Conservation (phyloP, 306 rosid species). For the Spatholobus suberectus region DNA sequence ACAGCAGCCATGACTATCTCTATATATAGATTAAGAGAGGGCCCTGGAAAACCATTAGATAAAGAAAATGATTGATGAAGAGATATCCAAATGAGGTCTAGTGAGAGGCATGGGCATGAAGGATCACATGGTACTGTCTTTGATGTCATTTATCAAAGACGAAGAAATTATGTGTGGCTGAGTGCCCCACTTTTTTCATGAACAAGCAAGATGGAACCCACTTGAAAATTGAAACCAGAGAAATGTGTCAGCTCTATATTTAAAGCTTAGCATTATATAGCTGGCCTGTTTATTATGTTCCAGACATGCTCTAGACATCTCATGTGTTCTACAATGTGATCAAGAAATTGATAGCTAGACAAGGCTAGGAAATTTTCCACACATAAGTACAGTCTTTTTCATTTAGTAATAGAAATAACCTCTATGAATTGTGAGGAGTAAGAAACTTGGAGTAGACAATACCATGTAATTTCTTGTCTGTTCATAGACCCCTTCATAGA, state of each 20-base stretch:
- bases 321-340: not conserved
- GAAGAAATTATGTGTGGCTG: not conserved
- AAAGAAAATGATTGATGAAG: too few relatives aligned
- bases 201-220: not conserved
- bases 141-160: not conserved
- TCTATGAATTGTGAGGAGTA: not conserved
- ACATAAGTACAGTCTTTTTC: not conserved
- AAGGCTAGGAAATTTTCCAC: too few relatives aligned
- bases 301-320: not conserved
- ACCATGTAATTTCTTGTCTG: not conserved
- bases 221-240: not conserved
- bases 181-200: not conserved
- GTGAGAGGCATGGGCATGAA: not conserved
- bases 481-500: not conserved
- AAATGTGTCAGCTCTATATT: not conserved
- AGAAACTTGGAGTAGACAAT: not conserved
- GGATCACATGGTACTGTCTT: conserved; percentile 20
- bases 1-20: not conserved
- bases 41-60: conserved; percentile 2
- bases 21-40: not conserved
- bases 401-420: too few relatives aligned
- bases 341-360: not conserved
- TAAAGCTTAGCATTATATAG: not conserved
- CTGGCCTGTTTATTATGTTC: not conserved
- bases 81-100: not conserved